A percentile compares a stretch with the other conserved stretches of the same genome.
These are phyloP conservation scores for Penicillium argentinense DNA, from an alignment of 495 filamentous ascomycete species.

Conservation along the genomic window DNA sequence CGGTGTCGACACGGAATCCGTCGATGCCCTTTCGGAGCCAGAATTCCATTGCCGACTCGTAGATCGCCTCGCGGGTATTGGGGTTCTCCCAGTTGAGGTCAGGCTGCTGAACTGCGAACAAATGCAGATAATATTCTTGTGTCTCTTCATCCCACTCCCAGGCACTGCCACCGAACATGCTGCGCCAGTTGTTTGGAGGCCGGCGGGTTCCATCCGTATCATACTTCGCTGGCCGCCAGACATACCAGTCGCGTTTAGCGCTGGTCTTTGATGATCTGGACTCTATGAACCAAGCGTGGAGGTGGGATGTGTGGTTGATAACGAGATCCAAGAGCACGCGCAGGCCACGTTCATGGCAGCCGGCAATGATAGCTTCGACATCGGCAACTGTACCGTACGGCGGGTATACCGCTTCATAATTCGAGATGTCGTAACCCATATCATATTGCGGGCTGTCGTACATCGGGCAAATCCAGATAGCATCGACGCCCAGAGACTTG, in stretches of 20 bases:
- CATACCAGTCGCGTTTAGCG: constrained; percentile 60
- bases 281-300: constrained; percentile 58
- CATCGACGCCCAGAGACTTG: constrained; percentile 38
- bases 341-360: constrained; percentile 50
- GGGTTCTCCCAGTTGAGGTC: constrained; percentile 59
- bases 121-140: constrained; percentile 54
- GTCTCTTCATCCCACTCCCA: constrained; percentile 55
- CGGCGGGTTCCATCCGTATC: constrained; percentile 48
- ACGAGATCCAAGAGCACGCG: constrained; percentile 58
- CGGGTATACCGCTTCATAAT: constrained; percentile 57
- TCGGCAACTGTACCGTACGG: constrained; percentile 57
- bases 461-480: constrained; percentile 42
- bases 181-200: constrained; percentile 62
- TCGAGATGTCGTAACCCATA: constrained; percentile 57
- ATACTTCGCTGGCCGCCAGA: constrained; percentile 53
- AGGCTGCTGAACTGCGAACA: constrained; percentile 52
- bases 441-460: constrained; percentile 54
- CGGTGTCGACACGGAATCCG: constrained; percentile 58
- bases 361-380: constrained; percentile 50
- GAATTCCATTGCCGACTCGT: constrained; percentile 49
- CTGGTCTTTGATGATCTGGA: constrained; percentile 45
- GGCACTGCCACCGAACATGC: constrained; percentile 52
- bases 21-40: constrained; percentile 54
- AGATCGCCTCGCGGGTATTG: constrained; percentile 46
- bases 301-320: constrained; percentile 58